Evolutionary conservation across 345 rosid genomes (phyloP).

Genomic region (Brassica napus): DNA sequence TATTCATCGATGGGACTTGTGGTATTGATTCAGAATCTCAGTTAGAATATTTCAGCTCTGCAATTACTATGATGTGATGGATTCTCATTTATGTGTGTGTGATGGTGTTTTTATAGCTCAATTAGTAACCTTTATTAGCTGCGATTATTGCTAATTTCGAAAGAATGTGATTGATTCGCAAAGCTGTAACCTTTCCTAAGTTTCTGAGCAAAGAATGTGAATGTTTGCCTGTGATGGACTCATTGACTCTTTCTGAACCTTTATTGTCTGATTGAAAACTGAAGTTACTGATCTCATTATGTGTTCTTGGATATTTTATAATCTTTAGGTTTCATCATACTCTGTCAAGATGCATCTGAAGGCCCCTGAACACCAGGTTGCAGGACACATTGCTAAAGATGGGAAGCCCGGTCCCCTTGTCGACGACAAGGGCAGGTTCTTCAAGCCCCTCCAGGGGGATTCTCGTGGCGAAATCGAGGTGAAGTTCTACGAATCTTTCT

Average conservation of each 20-base stretch:
- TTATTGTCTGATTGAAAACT: not conserved
- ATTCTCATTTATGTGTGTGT: not conserved
- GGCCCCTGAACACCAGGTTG: slow-evolving; percentile 93
- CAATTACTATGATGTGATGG: not conserved
- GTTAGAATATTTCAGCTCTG: slow-evolving; percentile 5
- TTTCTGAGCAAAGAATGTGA: not conserved
- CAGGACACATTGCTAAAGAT: slow-evolving; percentile 69
- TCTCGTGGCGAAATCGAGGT: slow-evolving; percentile 74
- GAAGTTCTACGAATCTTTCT: slow-evolving; percentile 69
- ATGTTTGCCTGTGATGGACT: not conserved
- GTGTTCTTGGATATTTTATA: not conserved
- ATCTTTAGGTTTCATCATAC: slow-evolving; percentile 29
- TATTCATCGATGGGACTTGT: not conserved
- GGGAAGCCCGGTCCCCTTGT: slow-evolving; percentile 79
- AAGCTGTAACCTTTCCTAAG: not conserved
- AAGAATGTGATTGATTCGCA: not conserved
- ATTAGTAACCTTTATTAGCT: not conserved
- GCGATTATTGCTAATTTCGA: not conserved
- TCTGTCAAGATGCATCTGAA: slow-evolving; percentile 58
- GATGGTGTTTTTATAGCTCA: not conserved
- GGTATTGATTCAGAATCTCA: slow-evolving; percentile 10
- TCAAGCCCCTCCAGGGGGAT: slow-evolving; percentile 80
- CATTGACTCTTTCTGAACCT: not conserved
- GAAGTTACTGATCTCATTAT: not conserved
- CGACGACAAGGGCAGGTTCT: slow-evolving; percentile 81